Evolutionary conservation across 1,284 basidiomycete genomes (phyloP).

Genomic region (Sphagnurus paluster): DNA sequence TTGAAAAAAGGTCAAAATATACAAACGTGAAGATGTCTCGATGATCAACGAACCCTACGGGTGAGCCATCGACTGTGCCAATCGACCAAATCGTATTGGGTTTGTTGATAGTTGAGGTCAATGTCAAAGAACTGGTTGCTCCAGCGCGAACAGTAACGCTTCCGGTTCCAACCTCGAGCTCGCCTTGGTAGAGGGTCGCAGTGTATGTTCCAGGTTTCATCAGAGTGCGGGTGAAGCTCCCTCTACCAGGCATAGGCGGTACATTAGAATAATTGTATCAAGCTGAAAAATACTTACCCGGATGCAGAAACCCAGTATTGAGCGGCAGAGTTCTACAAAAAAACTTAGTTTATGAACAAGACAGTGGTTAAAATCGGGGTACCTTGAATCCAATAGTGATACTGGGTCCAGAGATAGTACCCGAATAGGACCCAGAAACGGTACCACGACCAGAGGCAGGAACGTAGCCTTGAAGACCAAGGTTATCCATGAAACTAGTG

Average conservation of each 20-base stretch:
- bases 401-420: conserved; percentile 38
- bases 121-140: conserved; percentile 32
- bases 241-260: conserved; percentile 25
- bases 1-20: too few relatives aligned
- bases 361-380: background rate
- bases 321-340: conserved; percentile 37
- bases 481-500: conserved; percentile 44
- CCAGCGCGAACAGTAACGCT: conserved; percentile 44
- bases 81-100: conserved; percentile 45
- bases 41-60: conserved; percentile 38
- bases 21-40: too few relatives aligned
- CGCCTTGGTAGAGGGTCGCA: conserved; percentile 45
- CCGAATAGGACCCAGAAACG: conserved; percentile 44
- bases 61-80: conserved; percentile 45
- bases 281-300: conserved; percentile 26
- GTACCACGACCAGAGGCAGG: conserved; percentile 44
- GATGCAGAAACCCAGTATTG: conserved; percentile 47
- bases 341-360: background rate
- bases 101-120: conserved; percentile 31
- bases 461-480: conserved; percentile 45
- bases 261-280: background rate
- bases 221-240: conserved; percentile 41
- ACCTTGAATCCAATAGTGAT: conserved; percentile 47
- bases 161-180: conserved; percentile 43
- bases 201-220: conserved; percentile 52